Base-by-base conservation (phyloP, 495 filamentous ascomycete genomes). In the Echria macrotheca region DNA sequence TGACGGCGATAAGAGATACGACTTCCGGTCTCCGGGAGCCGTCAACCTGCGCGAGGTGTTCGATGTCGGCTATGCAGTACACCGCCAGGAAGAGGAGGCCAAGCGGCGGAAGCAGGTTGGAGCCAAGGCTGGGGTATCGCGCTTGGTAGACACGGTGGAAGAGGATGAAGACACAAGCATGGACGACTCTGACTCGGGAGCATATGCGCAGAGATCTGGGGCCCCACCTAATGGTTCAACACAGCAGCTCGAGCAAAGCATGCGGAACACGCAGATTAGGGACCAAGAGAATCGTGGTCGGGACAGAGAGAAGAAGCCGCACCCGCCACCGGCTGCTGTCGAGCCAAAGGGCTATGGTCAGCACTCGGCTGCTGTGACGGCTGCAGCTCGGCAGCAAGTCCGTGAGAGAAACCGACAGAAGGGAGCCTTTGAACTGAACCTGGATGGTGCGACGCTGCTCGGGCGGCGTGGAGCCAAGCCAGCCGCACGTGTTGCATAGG, bases 41-140 rank as follows among this genome's bases (percentile, higher is more conserved):
- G 84, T 97, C 67, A 96, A 96, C 61, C 75, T 98, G 17, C 87
- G 93, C 42, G 93, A 98, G 60, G 89, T 97, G 11, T 98, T 98
- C 56, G 93, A 98, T 60, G 93, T 98, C 41, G 84, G 88, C 26
- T 97, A 98, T 58, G 89, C 93, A 18, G 93, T 98, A 12, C 93
- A 97, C 61, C 78, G 93, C 24, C 89, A 97, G 66, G 93, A 96
- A 65, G 93, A 98, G 66, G 93, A 97, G 67, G 82, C 79, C 59
- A 97, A 96, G 68, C 84, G 91, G 26, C 80, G 88, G 28, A 95
- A 91, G 70, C 83, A 83, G 55, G 80, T 85, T 60, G 84, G 84
- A 54, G 64, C 59, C 58, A 80, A 73, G 67, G 78, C 59, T 4
- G 67, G 63, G 9, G 61, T 66, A 4, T 66, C 66, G n/a, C 56